A percentile compares a stretch with the other conserved stretches of the same genome.
These are phyloP conservation scores for Tausonia pullulans DNA, from an alignment of 1,284 basidiomycete genomes.

Conservation along the genomic window DNA sequence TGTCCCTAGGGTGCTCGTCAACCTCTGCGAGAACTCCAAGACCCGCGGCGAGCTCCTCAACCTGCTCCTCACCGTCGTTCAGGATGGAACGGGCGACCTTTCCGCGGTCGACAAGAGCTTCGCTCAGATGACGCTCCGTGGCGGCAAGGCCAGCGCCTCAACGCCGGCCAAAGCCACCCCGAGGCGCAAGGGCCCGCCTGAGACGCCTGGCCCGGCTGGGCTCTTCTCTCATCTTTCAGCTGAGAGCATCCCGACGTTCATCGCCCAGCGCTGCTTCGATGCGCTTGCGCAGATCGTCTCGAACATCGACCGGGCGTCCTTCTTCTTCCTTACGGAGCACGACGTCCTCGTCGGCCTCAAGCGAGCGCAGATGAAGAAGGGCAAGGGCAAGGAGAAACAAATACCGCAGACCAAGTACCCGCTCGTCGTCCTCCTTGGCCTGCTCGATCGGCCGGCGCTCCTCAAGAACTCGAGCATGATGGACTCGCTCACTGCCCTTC, in stretches of 20 bases:
- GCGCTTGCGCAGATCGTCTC: slow-evolving; percentile 74
- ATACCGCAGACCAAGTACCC: slow-evolving; percentile 72
- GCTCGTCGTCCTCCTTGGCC: slow-evolving; percentile 70
- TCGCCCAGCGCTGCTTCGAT: slow-evolving; percentile 85
- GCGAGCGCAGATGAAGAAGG: slow-evolving; percentile 60
- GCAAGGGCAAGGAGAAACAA: slow-evolving; percentile 66
- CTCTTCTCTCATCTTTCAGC: slow-evolving; percentile 56
- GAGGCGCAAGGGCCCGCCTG: slow-evolving; percentile 49
- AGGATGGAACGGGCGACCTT: slow-evolving; percentile 88
- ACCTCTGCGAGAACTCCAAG: slow-evolving; percentile 89
- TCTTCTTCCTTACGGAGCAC: slow-evolving; percentile 91
- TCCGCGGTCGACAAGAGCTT: slow-evolving; percentile 88
- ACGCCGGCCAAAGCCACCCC: slow-evolving; percentile 53
- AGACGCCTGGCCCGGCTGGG: slow-evolving; percentile 41
- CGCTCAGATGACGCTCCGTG: slow-evolving; percentile 74
- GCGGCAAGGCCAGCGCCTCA: slow-evolving; percentile 46
- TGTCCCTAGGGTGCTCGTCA: slow-evolving; percentile 81
- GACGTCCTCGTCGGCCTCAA: slow-evolving; percentile 67
- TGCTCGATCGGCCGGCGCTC: slow-evolving; percentile 72
- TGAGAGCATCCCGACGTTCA: slow-evolving; percentile 77
- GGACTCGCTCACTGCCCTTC: slow-evolving; percentile 74
- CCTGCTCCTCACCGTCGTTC: slow-evolving; percentile 78
- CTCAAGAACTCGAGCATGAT: slow-evolving; percentile 78
- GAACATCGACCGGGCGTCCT: slow-evolving; percentile 65
- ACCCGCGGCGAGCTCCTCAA: slow-evolving; percentile 88